Percentiles rank a stretch among this genome's conserved stretches.
Conservation (phyloP, 345 rosid species). For the Mercurialis annua region DNA sequence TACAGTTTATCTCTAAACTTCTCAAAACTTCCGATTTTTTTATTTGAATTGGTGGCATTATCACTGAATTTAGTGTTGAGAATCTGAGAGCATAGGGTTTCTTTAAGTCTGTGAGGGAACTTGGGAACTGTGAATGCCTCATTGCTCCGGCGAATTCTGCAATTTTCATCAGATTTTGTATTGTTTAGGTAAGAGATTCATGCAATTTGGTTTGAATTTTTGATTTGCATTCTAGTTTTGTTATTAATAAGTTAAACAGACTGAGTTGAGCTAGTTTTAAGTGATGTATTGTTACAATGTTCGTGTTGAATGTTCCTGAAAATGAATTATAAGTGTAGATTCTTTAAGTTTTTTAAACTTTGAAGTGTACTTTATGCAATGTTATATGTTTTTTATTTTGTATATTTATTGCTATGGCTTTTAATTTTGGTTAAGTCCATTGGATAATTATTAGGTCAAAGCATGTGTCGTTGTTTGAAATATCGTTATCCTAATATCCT, state of each 20-base stretch:
- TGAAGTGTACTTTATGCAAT: background rate
- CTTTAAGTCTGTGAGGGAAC: background rate
- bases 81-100: background rate
- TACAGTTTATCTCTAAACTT: background rate
- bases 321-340: background rate
- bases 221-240: background rate
- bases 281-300: background rate
- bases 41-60: background rate
- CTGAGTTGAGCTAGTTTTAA: background rate
- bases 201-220: background rate
- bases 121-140: slow-evolving; percentile 8
- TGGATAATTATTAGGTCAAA: background rate
- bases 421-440: background rate
- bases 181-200: slow-evolving; percentile 13
- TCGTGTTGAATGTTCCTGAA: background rate
- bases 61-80: slow-evolving; percentile 1
- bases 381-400: background rate
- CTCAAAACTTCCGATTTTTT: background rate
- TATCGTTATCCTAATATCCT: background rate
- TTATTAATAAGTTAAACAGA: background rate
- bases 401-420: background rate
- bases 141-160: slow-evolving; percentile 6
- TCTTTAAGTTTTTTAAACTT: background rate
- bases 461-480: background rate
- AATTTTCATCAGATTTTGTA: slow-evolving; percentile 10